Base-by-base conservation (phyloP, 176 grass and related monocot species). In the Tuctoria greenei region DNA sequence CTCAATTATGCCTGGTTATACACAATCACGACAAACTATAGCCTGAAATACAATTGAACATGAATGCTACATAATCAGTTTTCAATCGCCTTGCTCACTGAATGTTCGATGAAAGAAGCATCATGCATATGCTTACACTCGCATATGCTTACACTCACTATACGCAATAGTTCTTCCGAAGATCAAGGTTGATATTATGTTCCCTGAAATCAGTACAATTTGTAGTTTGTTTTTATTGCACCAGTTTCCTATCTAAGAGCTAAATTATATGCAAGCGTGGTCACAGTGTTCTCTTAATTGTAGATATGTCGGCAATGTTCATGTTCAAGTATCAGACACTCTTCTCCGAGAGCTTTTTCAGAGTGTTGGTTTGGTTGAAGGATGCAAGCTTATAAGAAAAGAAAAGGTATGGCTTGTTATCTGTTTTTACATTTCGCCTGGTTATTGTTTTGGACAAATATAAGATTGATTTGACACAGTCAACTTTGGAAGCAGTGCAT, bases 341-440 rank as follows among this genome's bases (percentile, higher is more conserved):
- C 83, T 95, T 62, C 83, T 91, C 71, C 69, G 76, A 72, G 83
- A 89, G 74, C 73, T 87, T 78, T 95, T 95, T 61, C 80, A 95
- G 83, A 95, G 92, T 69, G 69, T 80, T 66, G 92, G 88, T 78
- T 81, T 44, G 24, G 86, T 95, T 68, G 92, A 95, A 76, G 88
- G 86, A 72, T 95, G 92, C 59, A 95, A 95, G 64, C 88, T 95
- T 74, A 95, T 91, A 78, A 88, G 92, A 79, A 95, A 95, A 86
- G 92, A 95, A 34, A 95, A 95, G 88, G 92, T 95, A 16, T 71
- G 12, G 26, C 67, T 50, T 21, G 0, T 62, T 67, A 8, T 24
- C 8, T 52, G 31, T 24, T 42, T 50, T 40, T 25, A 34, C 63
- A 1, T 76, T 24, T 55, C 43, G 1, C 21, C 8, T 34, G 10